phyloP scores from a whole-genome alignment of 208 protist genomes.

The Leishmania amazonensis region DNA sequence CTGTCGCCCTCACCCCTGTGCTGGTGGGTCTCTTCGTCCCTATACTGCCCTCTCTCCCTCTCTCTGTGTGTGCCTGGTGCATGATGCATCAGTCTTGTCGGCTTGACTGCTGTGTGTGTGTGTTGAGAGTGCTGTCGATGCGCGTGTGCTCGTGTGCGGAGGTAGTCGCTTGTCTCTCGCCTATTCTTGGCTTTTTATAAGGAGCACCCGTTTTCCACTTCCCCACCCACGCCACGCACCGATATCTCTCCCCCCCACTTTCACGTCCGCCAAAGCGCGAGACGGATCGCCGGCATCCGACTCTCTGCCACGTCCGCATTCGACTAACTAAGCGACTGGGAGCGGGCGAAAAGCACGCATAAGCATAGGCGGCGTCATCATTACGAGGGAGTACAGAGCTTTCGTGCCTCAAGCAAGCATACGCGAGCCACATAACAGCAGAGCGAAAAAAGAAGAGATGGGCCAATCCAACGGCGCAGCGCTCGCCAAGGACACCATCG shows the following conservation, averaged over 20 bases:
- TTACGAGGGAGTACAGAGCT: not conserved
- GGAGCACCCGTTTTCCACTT: not conserved
- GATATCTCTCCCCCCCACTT: not conserved
- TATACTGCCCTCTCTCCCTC: not conserved
- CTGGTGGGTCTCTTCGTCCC: not conserved
- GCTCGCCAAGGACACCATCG: slow-evolving; percentile 68
- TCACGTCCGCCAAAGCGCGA: not conserved
- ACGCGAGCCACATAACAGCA: not conserved
- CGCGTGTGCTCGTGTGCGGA: not conserved
- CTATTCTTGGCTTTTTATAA: not conserved
- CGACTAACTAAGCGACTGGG: not conserved
- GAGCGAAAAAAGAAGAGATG: slow-evolving; percentile 37
- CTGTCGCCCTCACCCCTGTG: not conserved
- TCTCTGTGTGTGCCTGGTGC: not conserved
- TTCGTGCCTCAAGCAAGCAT: not conserved
- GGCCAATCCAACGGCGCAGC: slow-evolving; percentile 61
- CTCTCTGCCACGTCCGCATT: not conserved
- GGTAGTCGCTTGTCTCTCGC: not conserved
- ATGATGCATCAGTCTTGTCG: not conserved
- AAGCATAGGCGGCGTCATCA: not conserved
- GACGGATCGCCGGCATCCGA: not conserved
- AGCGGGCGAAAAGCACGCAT: not conserved
- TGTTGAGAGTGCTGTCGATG: not conserved
- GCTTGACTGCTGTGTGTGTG: not conserved
- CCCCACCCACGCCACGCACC: not conserved